These are phyloP conservation scores for Mucuna pruriens DNA, from an alignment of 306 rosid genomes.

Conservation along the genomic window DNA sequence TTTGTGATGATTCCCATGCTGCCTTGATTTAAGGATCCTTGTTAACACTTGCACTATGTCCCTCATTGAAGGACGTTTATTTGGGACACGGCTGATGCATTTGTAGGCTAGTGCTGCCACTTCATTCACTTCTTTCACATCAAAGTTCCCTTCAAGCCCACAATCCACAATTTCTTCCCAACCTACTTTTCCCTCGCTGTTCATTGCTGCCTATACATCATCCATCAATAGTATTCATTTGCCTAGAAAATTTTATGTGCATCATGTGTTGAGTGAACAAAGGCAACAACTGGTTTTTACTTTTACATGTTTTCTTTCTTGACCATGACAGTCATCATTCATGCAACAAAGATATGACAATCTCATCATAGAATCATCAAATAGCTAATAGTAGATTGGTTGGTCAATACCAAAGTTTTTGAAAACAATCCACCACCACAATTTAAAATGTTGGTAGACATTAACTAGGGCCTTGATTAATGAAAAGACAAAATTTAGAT, in stretches of 20 bases:
- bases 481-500: too few species aligned
- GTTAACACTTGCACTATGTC: constrained; percentile 71
- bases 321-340: neutral
- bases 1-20: constrained; percentile 46
- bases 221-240: constrained; percentile 16
- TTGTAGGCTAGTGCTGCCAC: constrained; percentile 73
- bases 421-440: too few species aligned
- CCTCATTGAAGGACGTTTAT: constrained; percentile 78
- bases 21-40: constrained; percentile 55
- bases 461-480: too few species aligned
- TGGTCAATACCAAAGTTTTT: too few species aligned
- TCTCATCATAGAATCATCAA: neutral
- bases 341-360: neutral
- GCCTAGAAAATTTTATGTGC: neutral
- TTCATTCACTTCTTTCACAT: constrained; percentile 67
- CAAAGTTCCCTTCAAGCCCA: constrained; percentile 62
- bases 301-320: neutral
- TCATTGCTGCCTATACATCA: constrained; percentile 79
- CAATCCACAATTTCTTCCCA: constrained; percentile 91
- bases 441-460: too few species aligned
- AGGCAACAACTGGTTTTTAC: neutral
- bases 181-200: constrained; percentile 72
- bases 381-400: neutral
- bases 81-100: constrained; percentile 65
- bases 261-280: neutral